phyloP scores from a whole-genome alignment of 164 flowering plant genomes.

The Vitis cinerea region DNA sequence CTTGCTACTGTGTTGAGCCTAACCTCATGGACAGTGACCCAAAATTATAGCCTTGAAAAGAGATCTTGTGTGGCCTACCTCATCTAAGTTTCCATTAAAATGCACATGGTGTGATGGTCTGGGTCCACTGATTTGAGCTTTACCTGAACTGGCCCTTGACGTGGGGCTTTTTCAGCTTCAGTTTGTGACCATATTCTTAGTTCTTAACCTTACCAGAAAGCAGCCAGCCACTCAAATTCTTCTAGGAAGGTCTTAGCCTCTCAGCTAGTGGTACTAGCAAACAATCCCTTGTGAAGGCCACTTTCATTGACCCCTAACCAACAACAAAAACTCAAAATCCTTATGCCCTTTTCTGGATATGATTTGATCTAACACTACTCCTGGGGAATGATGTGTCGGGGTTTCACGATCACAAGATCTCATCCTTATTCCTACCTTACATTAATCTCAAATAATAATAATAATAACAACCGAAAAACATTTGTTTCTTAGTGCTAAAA shows the following conservation, averaged over 20 bases:
- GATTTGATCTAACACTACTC: neutral
- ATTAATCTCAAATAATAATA: no score
- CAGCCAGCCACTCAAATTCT: constrained; percentile 2
- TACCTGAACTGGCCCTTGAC: neutral
- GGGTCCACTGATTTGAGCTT: neutral
- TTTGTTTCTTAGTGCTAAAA: no score
- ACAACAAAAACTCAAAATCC: constrained; percentile 2
- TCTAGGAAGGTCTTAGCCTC: neutral
- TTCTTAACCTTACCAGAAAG: neutral
- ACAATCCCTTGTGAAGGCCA: constrained; percentile 27
- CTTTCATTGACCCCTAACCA: constrained; percentile 22
- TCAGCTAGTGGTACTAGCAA: neutral
- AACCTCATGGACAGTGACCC: no score
- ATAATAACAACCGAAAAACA: no score
- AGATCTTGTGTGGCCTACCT: no score
- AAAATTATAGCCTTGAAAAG: no score
- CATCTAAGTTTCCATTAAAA: neutral
- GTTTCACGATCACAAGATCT: neutral
- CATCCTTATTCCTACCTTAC: neutral
- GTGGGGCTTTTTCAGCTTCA: neutral
- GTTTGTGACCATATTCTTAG: neutral
- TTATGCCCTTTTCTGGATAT: constrained; percentile 12
- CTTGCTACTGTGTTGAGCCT: no score
- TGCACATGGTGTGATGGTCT: constrained; percentile 11
- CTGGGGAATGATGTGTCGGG: constrained; percentile 2